Evolutionary conservation across 2,329 filamentous ascomycete species (phyloP), one percentile per base, ranked within the genome.

Genomic region (Elsinoe batatas): DNA sequence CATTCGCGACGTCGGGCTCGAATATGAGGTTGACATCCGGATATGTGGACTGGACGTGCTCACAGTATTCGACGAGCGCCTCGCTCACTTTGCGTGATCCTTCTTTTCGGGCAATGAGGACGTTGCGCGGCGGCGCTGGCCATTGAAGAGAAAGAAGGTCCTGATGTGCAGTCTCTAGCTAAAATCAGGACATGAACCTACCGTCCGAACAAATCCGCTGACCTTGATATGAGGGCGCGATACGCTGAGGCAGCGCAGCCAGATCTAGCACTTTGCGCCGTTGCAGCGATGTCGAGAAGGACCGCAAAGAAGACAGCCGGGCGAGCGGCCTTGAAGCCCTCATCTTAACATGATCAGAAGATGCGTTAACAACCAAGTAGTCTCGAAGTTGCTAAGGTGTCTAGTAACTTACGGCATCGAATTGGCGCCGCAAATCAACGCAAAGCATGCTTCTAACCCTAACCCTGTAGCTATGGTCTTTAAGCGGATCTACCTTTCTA

Each of bases 1-100:
- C 78, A 5, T 78, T 68, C 2, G 91, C 90, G 13, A 90, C 82
- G 49, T 82, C 77, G 2, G 80, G 83, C 70, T 97, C 93, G 62
- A 97, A 83, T 10, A 97, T 81, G 49, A 97, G 77, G 64, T 88
- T 86, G 60, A 91, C 81, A 53, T 81, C 80, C 1, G 89, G 85
- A 69, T 97, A 96, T 58, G 88, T 88, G 59, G 76, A 77, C 62
- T 83, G 81, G 57, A 96, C 80, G 69, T 97, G 87, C 65, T 76
- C 75, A 42, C 75, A 75, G 64, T 82, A 82, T 63, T 82, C 79
- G 58, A 82, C 65, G 36, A 84, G 68, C 2, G 80, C 79, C 12
- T 74, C 68, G 26, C 78, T 80, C 53, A 83, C 78, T 26, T 71
- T 69, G 2, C 75, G 72, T 2, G 79, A 78, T 60, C 78, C 74